Conservation (phyloP, 495 filamentous ascomycete species). For the Alectoria sarmentosa region DNA sequence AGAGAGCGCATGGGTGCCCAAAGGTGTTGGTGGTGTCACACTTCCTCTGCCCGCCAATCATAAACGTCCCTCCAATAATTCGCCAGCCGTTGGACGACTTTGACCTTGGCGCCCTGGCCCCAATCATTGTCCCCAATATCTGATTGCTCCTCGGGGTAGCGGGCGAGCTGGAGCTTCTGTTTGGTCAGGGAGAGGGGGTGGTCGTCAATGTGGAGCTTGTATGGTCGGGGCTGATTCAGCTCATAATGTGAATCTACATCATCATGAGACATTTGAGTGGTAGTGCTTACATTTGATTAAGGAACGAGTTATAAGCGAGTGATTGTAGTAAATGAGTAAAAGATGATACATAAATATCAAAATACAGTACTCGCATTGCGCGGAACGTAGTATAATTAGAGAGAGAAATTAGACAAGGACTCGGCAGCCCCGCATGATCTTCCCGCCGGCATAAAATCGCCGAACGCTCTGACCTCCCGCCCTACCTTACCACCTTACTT, state of each 20-base stretch:
- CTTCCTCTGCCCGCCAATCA: slow-evolving; percentile 34
- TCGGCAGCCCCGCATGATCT: no score
- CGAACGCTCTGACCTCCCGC: no score
- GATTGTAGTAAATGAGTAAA: no score
- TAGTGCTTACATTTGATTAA: not conserved
- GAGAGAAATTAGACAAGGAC: no score
- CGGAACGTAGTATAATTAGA: no score
- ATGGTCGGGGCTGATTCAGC: slow-evolving; percentile 23
- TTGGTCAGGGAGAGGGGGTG: slow-evolving; percentile 22
- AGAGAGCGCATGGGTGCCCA: no score
- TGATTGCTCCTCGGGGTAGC: slow-evolving; percentile 24
- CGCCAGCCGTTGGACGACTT: slow-evolving; percentile 44
- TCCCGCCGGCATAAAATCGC: no score
- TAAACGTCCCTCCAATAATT: slow-evolving; percentile 43
- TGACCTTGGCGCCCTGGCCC: slow-evolving; percentile 42
- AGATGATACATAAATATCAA: no score
- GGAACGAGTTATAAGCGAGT: no score
- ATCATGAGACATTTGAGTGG: not conserved
- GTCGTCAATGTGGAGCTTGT: slow-evolving; percentile 23
- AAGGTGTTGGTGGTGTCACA: not conserved
- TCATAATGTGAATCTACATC: not conserved
- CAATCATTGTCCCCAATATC: slow-evolving; percentile 30
- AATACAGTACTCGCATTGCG: no score
- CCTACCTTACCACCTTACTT: no score
- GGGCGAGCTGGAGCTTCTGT: slow-evolving; percentile 25